These are phyloP conservation scores for Polyporus arcularius DNA, from an alignment of 768 basidiomycete genomes.

Conservation along the genomic window DNA sequence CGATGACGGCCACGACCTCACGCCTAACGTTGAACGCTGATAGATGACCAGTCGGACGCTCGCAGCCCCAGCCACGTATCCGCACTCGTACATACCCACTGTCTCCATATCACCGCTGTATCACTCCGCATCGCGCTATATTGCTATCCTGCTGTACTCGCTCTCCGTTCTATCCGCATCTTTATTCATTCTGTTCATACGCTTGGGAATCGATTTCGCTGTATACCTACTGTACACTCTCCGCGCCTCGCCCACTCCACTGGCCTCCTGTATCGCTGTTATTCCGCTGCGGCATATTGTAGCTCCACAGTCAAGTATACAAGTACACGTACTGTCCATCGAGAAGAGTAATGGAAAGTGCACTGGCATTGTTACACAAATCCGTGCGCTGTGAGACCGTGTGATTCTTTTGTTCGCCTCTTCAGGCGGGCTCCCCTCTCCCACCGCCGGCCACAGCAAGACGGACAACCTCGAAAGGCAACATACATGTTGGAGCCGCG, in stretches of 20 bases:
- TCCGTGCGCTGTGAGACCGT: background rate
- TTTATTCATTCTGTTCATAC: constrained; percentile 6
- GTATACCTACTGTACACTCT: constrained; percentile 14
- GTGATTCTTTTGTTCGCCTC: constrained; percentile 1
- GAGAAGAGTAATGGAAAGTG: background rate
- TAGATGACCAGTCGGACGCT: constrained; percentile 15
- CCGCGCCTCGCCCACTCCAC: background rate
- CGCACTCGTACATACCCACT: constrained; percentile 6
- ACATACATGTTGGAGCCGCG: background rate
- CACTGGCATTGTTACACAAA: background rate
- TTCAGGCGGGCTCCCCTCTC: background rate
- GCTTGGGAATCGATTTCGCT: constrained; percentile 7
- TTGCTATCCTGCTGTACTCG: background rate
- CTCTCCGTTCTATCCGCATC: background rate
- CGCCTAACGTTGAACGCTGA: constrained; percentile 7
- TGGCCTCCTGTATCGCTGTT: constrained; percentile 7
- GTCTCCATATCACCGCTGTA: constrained; percentile 16
- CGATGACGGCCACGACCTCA: background rate
- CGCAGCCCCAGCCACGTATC: background rate
- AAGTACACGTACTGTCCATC: background rate
- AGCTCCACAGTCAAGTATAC: background rate
- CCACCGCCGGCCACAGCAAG: background rate
- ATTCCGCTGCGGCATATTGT: background rate
- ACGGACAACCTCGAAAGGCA: background rate
- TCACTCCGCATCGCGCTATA: background rate